Evolutionary conservation across 2,329 filamentous ascomycete species (phyloP).

Genomic region (Teratosphaeria gauchensis): DNA sequence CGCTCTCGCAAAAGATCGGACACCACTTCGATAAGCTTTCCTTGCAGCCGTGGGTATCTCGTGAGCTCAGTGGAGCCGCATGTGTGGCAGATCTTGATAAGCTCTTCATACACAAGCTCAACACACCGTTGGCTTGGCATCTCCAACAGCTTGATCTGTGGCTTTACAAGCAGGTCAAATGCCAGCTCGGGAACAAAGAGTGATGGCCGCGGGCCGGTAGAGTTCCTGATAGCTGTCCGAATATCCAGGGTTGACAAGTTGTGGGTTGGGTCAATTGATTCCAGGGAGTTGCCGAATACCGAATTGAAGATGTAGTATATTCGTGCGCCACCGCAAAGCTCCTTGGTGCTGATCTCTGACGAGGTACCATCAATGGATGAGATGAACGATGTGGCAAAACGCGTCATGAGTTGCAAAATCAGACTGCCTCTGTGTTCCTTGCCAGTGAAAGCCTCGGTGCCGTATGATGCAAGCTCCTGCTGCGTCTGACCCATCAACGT

Average conservation of each 20-base stretch:
- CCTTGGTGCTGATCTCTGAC: constrained; percentile 96
- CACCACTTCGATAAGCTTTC: constrained; percentile 94
- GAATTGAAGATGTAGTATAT: constrained; percentile 99
- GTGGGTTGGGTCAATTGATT: constrained; percentile 90
- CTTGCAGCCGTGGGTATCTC: constrained; percentile 84
- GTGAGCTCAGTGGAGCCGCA: constrained; percentile 92
- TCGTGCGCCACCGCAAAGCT: constrained; percentile 84
- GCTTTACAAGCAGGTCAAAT: constrained; percentile 94
- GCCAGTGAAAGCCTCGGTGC: constrained; percentile 93
- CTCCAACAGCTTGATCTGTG: constrained; percentile 94
- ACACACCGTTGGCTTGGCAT: constrained; percentile 93
- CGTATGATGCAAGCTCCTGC: constrained; percentile 94
- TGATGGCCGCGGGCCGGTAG: constrained; percentile 87
- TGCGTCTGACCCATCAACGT: constrained; percentile 99
- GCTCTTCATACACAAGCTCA: constrained; percentile 93
- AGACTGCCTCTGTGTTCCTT: constrained; percentile 93
- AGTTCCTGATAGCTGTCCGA: constrained; percentile 93
- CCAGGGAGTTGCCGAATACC: constrained; percentile 91
- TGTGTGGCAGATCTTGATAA: constrained; percentile 99
- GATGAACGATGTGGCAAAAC: constrained; percentile 95
- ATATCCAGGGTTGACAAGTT: constrained; percentile 94
- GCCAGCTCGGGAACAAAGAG: constrained; percentile 96
- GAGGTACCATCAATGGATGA: constrained; percentile 98
- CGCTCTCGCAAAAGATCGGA: constrained; percentile 90
- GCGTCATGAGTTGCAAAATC: constrained; percentile 94